Evolutionary conservation across 495 filamentous ascomycete species (phyloP), one percentile per base, ranked within the genome.

Genomic region (Penicillium nucicola): DNA sequence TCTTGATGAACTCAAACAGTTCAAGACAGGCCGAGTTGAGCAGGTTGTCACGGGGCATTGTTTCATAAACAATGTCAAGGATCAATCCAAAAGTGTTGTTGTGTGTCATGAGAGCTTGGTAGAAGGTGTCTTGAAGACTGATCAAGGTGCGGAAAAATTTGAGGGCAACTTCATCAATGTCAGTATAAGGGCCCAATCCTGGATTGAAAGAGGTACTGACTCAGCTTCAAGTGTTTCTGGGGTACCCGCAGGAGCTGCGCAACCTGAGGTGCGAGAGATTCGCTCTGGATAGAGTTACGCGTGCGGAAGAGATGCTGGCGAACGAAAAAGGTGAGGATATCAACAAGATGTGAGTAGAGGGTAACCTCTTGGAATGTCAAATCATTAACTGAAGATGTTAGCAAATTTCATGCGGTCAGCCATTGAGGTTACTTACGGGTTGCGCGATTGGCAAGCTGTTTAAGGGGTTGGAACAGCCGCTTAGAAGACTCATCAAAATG

Each of bases 1-100:
- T 84, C 63, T 85, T 90, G 56, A 98, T 90, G 56, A 86, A 90
- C 56, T 92, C 90, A 55, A 98, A 98, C 30, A 98, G 81, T 62
- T 98, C 93, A 12, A 97, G 77, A 68, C 90, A 96, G n/a, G 92
- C 92, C 12, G 92, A 96, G 61, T 93, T 93, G 28, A 98, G 80
- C 3, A 97, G 77, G 61, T 97, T 98, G 66, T 98, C 91, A n/a
- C 89, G 84, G 1, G 90, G 90, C 84, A 97, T 92, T 2, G 93
- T 95, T 57, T 89, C 83, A 53, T 86, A 80, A 10, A 98, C 82
- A 23, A 97, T 86, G 55, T 95, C 83, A 20, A 98, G 79, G 45
- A 97, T 92, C 2, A 92, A 85, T 13, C 85, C 90, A 55, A 97
- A 89, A 1, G 92, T 85, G 53, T 83, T 83, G 60, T 92, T 84